A percentile compares a stretch with the other conserved stretches of the same genome.
Evolutionary conservation across 192 early-diverging fungal genomes (phyloP).

Genomic region (Spinellus fusiger): DNA sequence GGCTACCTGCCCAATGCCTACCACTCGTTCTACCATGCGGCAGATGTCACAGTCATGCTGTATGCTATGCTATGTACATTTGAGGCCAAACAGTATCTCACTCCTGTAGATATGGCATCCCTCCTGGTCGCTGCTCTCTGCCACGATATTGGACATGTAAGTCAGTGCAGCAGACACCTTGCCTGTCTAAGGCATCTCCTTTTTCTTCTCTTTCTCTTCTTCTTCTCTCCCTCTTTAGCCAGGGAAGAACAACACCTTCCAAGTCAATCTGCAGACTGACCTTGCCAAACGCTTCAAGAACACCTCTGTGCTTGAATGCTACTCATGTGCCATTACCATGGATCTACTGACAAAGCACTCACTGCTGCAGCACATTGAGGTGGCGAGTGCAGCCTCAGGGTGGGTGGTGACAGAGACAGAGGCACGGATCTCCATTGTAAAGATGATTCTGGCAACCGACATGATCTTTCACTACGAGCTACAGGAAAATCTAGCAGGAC

Average conservation of each 20-base stretch:
- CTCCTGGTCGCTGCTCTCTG: constrained; percentile 81
- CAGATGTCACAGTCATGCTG: constrained; percentile 82
- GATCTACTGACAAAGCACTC: constrained; percentile 71
- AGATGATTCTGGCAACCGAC: constrained; percentile 85
- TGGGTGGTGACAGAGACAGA: constrained; percentile 40
- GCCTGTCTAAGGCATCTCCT: neutral
- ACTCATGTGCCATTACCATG: constrained; percentile 73
- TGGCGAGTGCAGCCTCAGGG: constrained; percentile 41
- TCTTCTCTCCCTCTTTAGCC: constrained; percentile 48
- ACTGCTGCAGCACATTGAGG: constrained; percentile 54
- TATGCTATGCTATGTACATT: constrained; percentile 72
- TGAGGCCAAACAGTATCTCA: constrained; percentile 60
- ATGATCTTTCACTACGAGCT: constrained; percentile 85
- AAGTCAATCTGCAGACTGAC: constrained; percentile 80
- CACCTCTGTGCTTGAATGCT: constrained; percentile 79
- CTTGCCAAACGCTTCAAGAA: constrained; percentile 69
- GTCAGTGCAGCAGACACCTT: constrained; percentile 6
- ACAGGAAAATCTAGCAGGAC: constrained; percentile 42
- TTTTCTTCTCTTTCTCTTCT: constrained; percentile 9
- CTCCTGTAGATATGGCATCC: constrained; percentile 63
- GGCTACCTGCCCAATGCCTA: constrained; percentile 86
- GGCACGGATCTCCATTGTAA: constrained; percentile 45
- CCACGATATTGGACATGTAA: constrained; percentile 86
- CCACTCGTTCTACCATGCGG: constrained; percentile 88
- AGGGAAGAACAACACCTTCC: constrained; percentile 87